These are phyloP conservation scores for Erodium maritimum DNA, from an alignment of 345 rosid genomes.

Conservation along the genomic window DNA sequence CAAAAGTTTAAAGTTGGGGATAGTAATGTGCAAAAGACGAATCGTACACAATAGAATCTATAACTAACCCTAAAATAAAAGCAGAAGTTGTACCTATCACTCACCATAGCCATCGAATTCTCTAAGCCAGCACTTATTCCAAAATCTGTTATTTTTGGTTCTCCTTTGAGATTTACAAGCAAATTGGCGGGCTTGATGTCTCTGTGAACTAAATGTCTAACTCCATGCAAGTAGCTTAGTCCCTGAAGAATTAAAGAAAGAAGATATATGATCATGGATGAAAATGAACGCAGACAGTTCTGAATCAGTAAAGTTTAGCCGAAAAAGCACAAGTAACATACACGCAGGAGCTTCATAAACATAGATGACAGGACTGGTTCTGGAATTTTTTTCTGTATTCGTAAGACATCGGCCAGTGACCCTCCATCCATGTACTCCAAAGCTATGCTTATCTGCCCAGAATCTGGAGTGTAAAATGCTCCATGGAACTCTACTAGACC, in stretches of 20 bases:
- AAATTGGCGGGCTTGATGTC: conserved; percentile 96
- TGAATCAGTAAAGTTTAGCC: conserved; percentile 7
- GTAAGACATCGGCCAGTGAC: conserved; percentile 77
- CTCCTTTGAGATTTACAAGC: conserved; percentile 88
- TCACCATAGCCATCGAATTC: conserved; percentile 90
- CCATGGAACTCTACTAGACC: conserved; percentile 96
- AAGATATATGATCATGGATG: conserved; percentile 7
- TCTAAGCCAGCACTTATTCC: conserved; percentile 97
- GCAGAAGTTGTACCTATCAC: conserved; percentile 13
- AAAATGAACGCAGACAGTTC: conserved; percentile 9
- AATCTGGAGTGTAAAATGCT: conserved; percentile 85
- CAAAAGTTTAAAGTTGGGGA: no score
- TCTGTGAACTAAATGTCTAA: conserved; percentile 84
- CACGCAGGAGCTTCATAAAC: conserved; percentile 78
- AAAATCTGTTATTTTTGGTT: conserved; percentile 91
- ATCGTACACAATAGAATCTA: no score
- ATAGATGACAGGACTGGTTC: conserved; percentile 79
- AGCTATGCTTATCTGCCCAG: conserved; percentile 94
- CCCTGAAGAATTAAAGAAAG: conserved; percentile 30
- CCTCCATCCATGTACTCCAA: conserved; percentile 98
- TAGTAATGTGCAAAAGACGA: no score
- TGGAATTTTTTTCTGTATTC: conserved; percentile 45
- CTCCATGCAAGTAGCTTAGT: conserved; percentile 81
- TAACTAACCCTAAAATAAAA: no score
- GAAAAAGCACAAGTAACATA: conserved; percentile 17